phyloP scores from a whole-genome alignment of 441 rosid species.

The Flueggea neowawraea region DNA sequence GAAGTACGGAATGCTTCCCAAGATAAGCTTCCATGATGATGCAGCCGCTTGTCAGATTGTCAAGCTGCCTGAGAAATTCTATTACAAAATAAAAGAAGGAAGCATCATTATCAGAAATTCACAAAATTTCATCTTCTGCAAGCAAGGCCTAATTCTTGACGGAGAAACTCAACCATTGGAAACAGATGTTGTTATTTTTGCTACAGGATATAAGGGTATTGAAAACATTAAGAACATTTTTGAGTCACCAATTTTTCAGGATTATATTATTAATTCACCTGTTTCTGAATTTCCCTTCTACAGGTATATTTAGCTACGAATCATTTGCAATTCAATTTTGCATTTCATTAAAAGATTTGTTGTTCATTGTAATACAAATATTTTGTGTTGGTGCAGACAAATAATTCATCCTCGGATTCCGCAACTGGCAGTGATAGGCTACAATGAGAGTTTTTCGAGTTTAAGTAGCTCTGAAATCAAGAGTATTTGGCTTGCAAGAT shows the following conservation, averaged over 20 bases:
- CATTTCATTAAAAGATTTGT: not conserved
- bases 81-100: slow-evolving; percentile 20
- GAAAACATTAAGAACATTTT: slow-evolving; percentile 12
- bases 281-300: slow-evolving; percentile 9
- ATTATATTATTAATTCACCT: slow-evolving; percentile 8
- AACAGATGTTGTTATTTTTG: slow-evolving; percentile 12
- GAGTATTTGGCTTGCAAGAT: slow-evolving; percentile 10
- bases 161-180: slow-evolving; percentile 9
- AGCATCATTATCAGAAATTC: slow-evolving; percentile 15
- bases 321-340: not conserved
- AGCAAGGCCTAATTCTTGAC: slow-evolving; percentile 13
- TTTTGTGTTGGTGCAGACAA: slow-evolving; percentile 12
- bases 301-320: slow-evolving; percentile 3
- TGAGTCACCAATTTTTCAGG: slow-evolving; percentile 11
- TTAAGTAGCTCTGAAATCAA: slow-evolving; percentile 9
- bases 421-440: slow-evolving; percentile 19
- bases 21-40: slow-evolving; percentile 9
- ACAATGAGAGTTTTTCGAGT: slow-evolving; percentile 18
- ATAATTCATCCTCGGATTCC: slow-evolving; percentile 26
- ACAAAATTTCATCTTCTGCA: slow-evolving; percentile 8
- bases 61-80: slow-evolving; percentile 16
- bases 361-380: not conserved
- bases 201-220: slow-evolving; percentile 19
- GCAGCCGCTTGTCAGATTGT: slow-evolving; percentile 1
- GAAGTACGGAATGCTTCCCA: slow-evolving; percentile 19